phyloP scores from a whole-genome alignment of 345 rosid species.

The Eucalyptus victrix region DNA sequence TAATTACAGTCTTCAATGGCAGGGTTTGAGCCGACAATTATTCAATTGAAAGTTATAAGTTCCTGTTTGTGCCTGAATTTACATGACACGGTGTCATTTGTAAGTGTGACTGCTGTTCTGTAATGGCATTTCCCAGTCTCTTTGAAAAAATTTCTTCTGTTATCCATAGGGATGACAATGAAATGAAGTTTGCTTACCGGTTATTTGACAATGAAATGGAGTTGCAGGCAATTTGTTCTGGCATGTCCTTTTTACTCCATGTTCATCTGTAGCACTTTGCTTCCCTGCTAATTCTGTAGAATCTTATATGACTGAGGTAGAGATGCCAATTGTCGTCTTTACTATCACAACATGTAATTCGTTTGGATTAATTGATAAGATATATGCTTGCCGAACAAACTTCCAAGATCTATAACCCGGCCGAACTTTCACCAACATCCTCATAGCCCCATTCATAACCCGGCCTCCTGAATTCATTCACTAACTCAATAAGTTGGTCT shows the following conservation, averaged over 20 bases:
- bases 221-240: neutral
- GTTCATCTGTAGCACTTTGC: neutral
- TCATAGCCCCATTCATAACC: neutral
- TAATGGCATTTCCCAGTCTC: neutral
- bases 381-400: neutral
- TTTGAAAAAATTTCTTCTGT: neutral
- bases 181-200: neutral
- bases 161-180: neutral
- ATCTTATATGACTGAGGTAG: neutral
- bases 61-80: neutral
- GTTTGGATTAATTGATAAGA: neutral
- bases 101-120: neutral
- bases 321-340: neutral
- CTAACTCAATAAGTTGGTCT: neutral
- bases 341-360: neutral
- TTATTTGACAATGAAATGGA: neutral
- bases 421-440: neutral
- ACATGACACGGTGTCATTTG: neutral
- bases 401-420: fast-evolving
- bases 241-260: neutral
- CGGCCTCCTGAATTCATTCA: fast-evolving
- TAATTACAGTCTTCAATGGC: neutral
- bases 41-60: neutral
- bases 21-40: neutral
- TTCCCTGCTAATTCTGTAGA: neutral